Evolutionary conservation across 2,329 filamentous ascomycete genomes (phyloP), one percentile per base, ranked within the genome.

Genomic region (Trichoderma endophyticum): DNA sequence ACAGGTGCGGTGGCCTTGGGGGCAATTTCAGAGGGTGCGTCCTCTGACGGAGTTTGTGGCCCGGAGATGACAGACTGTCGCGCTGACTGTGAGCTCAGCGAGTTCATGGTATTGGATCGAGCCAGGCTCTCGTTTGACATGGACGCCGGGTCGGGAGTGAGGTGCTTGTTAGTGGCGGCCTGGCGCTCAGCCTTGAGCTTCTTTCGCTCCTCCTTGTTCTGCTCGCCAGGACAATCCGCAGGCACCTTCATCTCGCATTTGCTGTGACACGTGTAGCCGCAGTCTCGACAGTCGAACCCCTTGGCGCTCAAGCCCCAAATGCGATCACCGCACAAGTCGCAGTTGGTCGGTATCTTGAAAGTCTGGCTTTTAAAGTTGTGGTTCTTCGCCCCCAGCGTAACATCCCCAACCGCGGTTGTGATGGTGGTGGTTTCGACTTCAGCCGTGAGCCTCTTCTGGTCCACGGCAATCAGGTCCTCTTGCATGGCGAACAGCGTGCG

Each of bases 161-260:
- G 80, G 28, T 88, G 80, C 36, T 89, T 83, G 77, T 91, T 93
- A 14, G 95, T 92, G 5, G 91, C 87, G 72, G 93, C 91, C 82
- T 98, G 95, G 73, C 95, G 89, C 79, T 95, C 92, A 56, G 88
- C 87, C 82, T 98, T 98, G 76, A 97, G 86, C 78, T 95, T 97
- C 86, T 98, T 99, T 84, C 91, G 95, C 77, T 97, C 95, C 74
- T 98, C 96, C 82, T 98, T 99, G 74, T 87, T 91, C 79, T 96
- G 90, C 79, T 98, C 96, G 64, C 96, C 96, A 0, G 96, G 96
- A 79, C 96, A 99, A 79, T 97, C 93, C 8, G 96, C 93, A 0
- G 96, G 94, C 0, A 98, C 96, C 82, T 98, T 99, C 92, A 99
- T 96, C 84, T 99, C 94, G 81, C 96, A 99, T 83, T 99, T 99